Base-by-base conservation (phyloP, 2,329 filamentous ascomycete genomes). In the Colletotrichum viniferum region DNA sequence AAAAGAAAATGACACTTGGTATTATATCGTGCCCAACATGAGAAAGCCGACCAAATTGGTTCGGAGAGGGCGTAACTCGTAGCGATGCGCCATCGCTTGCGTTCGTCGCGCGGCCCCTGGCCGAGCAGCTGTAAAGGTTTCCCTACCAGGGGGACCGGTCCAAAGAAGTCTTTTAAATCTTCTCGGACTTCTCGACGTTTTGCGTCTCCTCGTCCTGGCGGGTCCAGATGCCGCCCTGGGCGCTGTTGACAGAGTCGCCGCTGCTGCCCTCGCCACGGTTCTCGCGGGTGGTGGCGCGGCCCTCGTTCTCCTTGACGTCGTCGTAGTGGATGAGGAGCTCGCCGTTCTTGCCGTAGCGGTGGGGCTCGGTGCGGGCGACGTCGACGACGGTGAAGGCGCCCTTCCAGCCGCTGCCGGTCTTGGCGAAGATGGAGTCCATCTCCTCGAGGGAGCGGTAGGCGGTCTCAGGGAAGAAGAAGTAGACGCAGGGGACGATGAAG, bases 381-480 rank as follows among this genome's bases (percentile, higher is more conserved):
- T 83, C 79, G 32, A 87, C 82, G 7, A 87, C 82, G 18, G 79
- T 77, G 14, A 86, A 81, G 69, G 81, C 79, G 4, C 89, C 89
- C 26, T 84, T 83, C 55, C 64, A 8, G 36, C 73, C 69, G 24
- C 34, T 30, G n/a, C 48, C 14, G 2, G 89, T 88, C 79, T 91
- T 90, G 77, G 89, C 87, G 83, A 92, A 93, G 79, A 93, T 92
- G 78, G 83, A 84, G 78, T 93, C 92, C 89, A 94, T 93, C 80
- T 93, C 92, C 81, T 94, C 92, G 24, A 94, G 87, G 3, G 88
- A 90, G 55, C 92, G 87, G 79, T 91, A 91, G 2, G 90, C 90
- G 12, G 92, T 93, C 82, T 93, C 92, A 1, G 92, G 92, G 82
- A 90, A 93, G 85, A 92, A 92, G 82, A 91, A 90, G 81, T 91